phyloP scores from a whole-genome alignment of 2,329 filamentous ascomycete species.

The Hymenoscyphus salicellus region DNA sequence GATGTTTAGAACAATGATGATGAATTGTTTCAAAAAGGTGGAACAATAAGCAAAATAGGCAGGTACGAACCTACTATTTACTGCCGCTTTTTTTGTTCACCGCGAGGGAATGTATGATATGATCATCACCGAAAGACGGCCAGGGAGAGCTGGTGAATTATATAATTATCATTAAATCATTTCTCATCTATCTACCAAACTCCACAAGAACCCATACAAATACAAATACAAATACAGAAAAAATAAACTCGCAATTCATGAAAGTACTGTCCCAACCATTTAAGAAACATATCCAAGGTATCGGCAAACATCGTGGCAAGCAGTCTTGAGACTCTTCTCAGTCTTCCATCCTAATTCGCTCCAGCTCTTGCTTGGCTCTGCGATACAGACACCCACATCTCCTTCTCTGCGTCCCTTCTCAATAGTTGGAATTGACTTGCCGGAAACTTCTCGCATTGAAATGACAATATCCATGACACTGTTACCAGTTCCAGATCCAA shows the following conservation, averaged over 20 bases:
- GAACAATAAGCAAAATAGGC: too few relatives aligned
- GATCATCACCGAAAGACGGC: background rate
- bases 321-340: slow-evolving; percentile 17
- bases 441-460: slow-evolving; percentile 39
- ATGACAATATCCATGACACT: slow-evolving; percentile 43
- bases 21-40: too few relatives aligned
- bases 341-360: slow-evolving; percentile 42
- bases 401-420: slow-evolving; percentile 38
- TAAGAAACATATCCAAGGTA: slow-evolving; percentile 7
- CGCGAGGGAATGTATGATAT: too few relatives aligned
- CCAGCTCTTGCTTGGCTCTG: slow-evolving; percentile 39
- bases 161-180: background rate
- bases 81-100: too few relatives aligned
- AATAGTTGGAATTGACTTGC: slow-evolving; percentile 37
- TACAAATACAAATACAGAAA: background rate
- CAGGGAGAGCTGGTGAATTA: background rate
- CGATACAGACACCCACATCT: slow-evolving; percentile 44
- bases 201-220: background rate
- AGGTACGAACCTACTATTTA: too few relatives aligned
- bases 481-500: slow-evolving; percentile 44
- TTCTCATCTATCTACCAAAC: background rate
- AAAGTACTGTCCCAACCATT: background rate
- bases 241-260: background rate
- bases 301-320: slow-evolving; percentile 19
- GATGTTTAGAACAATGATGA: too few relatives aligned